These are phyloP conservation scores for Tieghemiomyces parasiticus DNA, from an alignment of 192 early-diverging fungal species.

Conservation along the genomic window DNA sequence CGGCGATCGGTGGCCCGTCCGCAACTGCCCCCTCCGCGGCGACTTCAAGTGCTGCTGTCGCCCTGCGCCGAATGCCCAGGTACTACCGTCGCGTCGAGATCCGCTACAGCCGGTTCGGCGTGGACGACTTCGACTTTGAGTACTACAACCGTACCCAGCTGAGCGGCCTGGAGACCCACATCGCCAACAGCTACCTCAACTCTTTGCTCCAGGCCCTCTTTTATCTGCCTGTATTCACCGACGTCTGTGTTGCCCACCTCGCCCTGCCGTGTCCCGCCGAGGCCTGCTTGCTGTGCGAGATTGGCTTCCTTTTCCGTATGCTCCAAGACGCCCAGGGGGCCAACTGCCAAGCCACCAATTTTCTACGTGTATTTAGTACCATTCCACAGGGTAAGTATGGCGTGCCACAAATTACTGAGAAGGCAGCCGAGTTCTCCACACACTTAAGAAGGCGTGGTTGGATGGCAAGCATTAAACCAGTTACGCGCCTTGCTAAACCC, in stretches of 20 bases:
- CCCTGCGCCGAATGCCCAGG: constrained; percentile 32
- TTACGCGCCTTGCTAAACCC: no score
- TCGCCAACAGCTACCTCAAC: constrained; percentile 83
- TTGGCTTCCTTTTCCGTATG: constrained; percentile 88
- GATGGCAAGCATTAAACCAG: no score
- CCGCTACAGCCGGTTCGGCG: constrained; percentile 83
- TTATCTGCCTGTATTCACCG: constrained; percentile 45
- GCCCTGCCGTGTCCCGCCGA: constrained; percentile 46
- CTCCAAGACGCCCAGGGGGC: constrained; percentile 75
- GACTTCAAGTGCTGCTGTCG: not conserved
- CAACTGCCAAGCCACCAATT: constrained; percentile 92
- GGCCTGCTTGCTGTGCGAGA: constrained; percentile 78
- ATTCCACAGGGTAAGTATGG: constrained; percentile 82
- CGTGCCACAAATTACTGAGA: no score
- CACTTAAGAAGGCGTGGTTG: no score
- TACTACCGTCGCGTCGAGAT: constrained; percentile 69
- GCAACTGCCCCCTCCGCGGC: not conserved
- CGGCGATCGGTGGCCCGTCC: not conserved
- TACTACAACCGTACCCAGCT: constrained; percentile 82
- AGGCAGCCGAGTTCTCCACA: no score
- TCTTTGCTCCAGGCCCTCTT: constrained; percentile 76
- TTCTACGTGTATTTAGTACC: constrained; percentile 67
- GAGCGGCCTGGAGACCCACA: constrained; percentile 86
- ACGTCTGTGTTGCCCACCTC: constrained; percentile 60
- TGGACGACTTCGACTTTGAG: constrained; percentile 99